These are phyloP conservation scores for Trichoderma sp. DNA, from an alignment of 2,329 filamentous ascomycete genomes.

Conservation along the genomic window DNA sequence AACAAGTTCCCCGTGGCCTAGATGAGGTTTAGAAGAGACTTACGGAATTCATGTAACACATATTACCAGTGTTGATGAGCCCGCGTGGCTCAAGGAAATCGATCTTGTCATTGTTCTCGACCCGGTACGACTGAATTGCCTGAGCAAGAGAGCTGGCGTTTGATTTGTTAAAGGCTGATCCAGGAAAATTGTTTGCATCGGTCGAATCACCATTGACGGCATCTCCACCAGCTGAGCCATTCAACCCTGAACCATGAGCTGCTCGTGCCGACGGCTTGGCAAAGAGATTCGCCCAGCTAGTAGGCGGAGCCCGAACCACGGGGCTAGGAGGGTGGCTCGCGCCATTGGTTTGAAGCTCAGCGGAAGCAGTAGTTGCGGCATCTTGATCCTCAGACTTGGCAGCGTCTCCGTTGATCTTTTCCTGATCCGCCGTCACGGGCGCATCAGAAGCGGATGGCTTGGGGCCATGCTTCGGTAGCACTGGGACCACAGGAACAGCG, in stretches of 20 bases:
- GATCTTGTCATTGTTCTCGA: slow-evolving; percentile 62
- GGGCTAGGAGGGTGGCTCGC: slow-evolving; percentile 25
- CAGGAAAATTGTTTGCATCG: slow-evolving; percentile 25
- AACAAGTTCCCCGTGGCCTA: not conserved
- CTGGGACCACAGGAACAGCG: slow-evolving; percentile 47
- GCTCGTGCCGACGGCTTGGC: slow-evolving; percentile 29
- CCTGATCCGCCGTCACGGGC: not conserved
- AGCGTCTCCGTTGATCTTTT: slow-evolving; percentile 18
- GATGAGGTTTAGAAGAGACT: slow-evolving; percentile 36
- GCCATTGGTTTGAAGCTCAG: not conserved
- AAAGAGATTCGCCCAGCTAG: slow-evolving; percentile 43
- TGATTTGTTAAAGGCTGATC: slow-evolving; percentile 41
- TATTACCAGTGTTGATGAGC: slow-evolving; percentile 94
- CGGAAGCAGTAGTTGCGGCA: not conserved
- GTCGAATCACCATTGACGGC: slow-evolving; percentile 28
- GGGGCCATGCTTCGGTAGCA: slow-evolving; percentile 40
- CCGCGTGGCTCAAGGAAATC: slow-evolving; percentile 89
- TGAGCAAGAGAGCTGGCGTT: slow-evolving; percentile 66
- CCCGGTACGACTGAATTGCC: slow-evolving; percentile 69
- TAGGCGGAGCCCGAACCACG: slow-evolving; percentile 32
- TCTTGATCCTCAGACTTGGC: slow-evolving; percentile 21
- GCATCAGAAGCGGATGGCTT: slow-evolving; percentile 28
- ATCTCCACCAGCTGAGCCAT: slow-evolving; percentile 29
- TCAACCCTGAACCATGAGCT: slow-evolving; percentile 21
- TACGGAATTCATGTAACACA: slow-evolving; percentile 99